These are phyloP conservation scores for Persicaria tinctoria DNA, from an alignment of 148 eudicot genomes.

Conservation along the genomic window DNA sequence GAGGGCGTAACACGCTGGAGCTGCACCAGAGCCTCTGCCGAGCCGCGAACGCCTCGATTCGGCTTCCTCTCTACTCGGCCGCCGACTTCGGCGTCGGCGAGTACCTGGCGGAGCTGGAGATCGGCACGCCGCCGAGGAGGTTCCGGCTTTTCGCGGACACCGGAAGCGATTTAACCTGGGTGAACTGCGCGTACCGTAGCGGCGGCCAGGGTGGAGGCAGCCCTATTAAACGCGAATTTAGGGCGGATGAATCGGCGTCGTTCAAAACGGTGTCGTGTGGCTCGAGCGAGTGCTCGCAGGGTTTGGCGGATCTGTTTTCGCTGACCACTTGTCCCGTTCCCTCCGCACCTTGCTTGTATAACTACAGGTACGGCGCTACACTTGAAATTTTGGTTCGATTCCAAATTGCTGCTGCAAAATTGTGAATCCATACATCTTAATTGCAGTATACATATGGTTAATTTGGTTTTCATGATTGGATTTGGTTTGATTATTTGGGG, in stretches of 20 bases:
- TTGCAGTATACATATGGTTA: neutral
- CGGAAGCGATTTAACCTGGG: slow-evolving; percentile 74
- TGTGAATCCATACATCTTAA: neutral
- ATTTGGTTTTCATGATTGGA: neutral
- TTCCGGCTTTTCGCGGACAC: slow-evolving; percentile 61
- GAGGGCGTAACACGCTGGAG: neutral
- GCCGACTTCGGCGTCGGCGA: slow-evolving; percentile 61
- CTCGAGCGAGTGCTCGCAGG: neutral
- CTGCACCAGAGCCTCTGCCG: neutral
- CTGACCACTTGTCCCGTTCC: slow-evolving; percentile 3
- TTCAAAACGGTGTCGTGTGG: slow-evolving; percentile 14
- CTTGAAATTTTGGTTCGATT: neutral
- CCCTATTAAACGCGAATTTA: neutral
- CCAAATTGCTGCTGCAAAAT: neutral
- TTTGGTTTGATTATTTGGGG: neutral
- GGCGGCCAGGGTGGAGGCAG: neutral
- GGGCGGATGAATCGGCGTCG: neutral
- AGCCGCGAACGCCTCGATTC: neutral
- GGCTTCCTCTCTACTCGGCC: slow-evolving; percentile 46
- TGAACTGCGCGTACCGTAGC: slow-evolving; percentile 25
- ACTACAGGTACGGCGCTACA: slow-evolving; percentile 8
- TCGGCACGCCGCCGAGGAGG: slow-evolving; percentile 59
- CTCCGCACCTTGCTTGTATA: slow-evolving; percentile 9
- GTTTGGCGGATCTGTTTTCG: slow-evolving; percentile 3
- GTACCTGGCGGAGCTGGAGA: slow-evolving; percentile 43